Evolutionary conservation across 176 grass and related monocot species (phyloP), one percentile per base, ranked within the genome.

Genomic region (Oryza meyeriana): DNA sequence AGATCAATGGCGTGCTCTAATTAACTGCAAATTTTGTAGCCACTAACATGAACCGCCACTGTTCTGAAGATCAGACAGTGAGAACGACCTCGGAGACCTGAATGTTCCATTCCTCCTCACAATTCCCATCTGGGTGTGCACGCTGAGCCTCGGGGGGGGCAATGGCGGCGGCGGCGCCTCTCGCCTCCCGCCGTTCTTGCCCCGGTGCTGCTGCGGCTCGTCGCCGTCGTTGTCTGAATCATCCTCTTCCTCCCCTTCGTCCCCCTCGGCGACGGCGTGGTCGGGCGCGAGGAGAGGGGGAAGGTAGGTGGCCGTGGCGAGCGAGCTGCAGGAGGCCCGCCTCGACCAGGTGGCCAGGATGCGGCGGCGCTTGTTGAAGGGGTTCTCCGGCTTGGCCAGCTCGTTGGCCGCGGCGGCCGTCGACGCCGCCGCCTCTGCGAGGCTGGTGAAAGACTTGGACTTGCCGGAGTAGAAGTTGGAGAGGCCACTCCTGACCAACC

Each of bases 391-490:
- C 82, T 97, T 97, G 27, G 88, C 76, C 2, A 97, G 87, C 64
- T 90, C 94, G 61, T 83, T 90, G 34, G 79, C 88, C 10, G 71
- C 76, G 1, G 71, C 79, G 1, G 64, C 45, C 47, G 69, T 77
- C 20, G 50, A 22, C n/a, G 89, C 66, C 10, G 85, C 80, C 17
- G 88, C 84, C 79, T 94, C 88, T 5, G 85, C 85, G 12, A 97
- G 82, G 91, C 82, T 90, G 0, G 91, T 89, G 89, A 97, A 97
- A 0, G 91, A 97, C 76, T 85, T 94, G 10, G 94, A 94, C 82
- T 97, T 97, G 58, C 94, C 94, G 8, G 87, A 48, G 82, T 90
- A 97, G 87, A 92, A 97, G 83, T 77, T 97, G 4, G 94, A 97
- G n/a, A 97, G 74, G 13, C 94, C 94, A 31, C 58, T 79, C 85